Conservation (phyloP, 768 basidiomycete genomes). For the Mycena alexandri region DNA sequence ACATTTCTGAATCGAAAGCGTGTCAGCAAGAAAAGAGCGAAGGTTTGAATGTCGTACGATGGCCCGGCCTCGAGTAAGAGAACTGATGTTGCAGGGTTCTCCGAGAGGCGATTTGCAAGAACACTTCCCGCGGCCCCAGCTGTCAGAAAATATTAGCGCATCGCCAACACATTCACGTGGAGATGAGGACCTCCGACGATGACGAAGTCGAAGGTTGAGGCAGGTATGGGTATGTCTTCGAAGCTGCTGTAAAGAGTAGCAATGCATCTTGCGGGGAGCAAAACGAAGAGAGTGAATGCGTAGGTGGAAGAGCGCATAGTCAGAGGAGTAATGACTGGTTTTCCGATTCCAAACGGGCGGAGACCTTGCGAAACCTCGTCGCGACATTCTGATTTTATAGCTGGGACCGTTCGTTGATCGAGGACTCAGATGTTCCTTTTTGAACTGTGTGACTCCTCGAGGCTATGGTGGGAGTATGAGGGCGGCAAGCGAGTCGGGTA, state of each 20-base stretch:
- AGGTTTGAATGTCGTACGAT: slow-evolving; percentile 4
- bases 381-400: no score
- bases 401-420: no score
- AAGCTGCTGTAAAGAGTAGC: slow-evolving; percentile 9
- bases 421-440: no score
- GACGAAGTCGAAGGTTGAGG: slow-evolving; percentile 10
- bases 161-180: background rate
- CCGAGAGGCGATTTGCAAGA: slow-evolving; percentile 17
- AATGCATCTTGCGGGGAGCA: background rate
- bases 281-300: no score
- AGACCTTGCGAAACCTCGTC: no score
- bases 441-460: no score
- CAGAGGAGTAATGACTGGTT: no score
- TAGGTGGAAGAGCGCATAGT: no score
- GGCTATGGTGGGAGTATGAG: no score
- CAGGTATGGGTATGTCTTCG: background rate
- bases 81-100: slow-evolving; percentile 1
- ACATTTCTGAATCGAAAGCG: background rate
- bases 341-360: no score
- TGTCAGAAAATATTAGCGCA: background rate
- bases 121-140: slow-evolving; percentile 18
- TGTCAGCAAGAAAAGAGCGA: background rate
- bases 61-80: slow-evolving; percentile 9
- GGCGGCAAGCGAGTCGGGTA: no score
- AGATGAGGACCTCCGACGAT: background rate